Conservation (phyloP, 495 filamentous ascomycete species). For the Penicillium pulvis region DNA sequence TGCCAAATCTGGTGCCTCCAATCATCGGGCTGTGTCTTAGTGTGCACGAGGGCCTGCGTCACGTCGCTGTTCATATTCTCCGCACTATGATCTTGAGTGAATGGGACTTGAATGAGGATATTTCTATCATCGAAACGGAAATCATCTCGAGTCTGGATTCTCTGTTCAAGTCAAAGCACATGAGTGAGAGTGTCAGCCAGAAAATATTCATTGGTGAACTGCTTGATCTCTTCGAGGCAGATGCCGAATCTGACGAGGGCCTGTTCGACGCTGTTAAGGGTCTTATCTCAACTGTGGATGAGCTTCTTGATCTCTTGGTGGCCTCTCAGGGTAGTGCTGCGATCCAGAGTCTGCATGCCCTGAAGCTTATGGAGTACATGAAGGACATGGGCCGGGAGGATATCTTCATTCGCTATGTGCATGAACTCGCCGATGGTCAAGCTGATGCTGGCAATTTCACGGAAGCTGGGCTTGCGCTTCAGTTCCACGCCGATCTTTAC, state of each 20-base stretch:
- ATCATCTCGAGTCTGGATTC: constrained; percentile 93
- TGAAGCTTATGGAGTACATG: constrained; percentile 94
- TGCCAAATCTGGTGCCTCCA: constrained; percentile 84
- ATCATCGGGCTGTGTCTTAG: constrained; percentile 94
- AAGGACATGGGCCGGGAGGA: constrained; percentile 97
- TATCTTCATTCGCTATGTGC: constrained; percentile 95
- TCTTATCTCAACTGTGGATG: constrained; percentile 81
- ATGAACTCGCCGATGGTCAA: constrained; percentile 84
- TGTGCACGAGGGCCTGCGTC: constrained; percentile 87
- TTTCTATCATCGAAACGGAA: constrained; percentile 90
- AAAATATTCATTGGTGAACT: constrained; percentile 92
- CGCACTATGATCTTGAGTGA: constrained; percentile 98
- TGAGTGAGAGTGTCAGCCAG: constrained; percentile 86
- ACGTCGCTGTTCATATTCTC: constrained; percentile 88
- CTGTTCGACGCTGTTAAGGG: constrained; percentile 75
- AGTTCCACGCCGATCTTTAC: constrained; percentile 90
- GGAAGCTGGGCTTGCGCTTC: constrained; percentile 88
- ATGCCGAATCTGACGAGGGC: constrained; percentile 68
- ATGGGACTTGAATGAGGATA: constrained; percentile 94
- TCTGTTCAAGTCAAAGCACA: constrained; percentile 85
- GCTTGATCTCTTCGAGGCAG: constrained; percentile 73
- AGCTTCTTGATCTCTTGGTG: constrained; percentile 87
- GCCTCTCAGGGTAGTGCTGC: constrained; percentile 86
- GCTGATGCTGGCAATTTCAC: constrained; percentile 74
- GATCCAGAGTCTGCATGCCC: constrained; percentile 80